Percentiles rank a stretch among this genome's conserved stretches.
Conservation (phyloP, 1,284 basidiomycete species). For the Clitocybe nebularis region DNA sequence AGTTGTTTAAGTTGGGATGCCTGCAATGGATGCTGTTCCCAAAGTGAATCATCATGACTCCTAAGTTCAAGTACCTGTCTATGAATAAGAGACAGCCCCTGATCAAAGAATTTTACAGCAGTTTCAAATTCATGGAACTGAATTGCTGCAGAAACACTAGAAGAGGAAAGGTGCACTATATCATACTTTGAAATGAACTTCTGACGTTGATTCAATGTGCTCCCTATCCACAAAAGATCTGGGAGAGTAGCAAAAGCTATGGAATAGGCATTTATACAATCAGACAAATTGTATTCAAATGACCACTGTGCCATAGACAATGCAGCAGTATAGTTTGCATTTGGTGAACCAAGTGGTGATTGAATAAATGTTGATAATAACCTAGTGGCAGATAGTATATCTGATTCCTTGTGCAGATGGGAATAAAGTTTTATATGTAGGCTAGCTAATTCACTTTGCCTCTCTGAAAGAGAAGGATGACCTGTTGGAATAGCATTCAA, state of each 20-base stretch:
- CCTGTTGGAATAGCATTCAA: not conserved
- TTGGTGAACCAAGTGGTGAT: not conserved
- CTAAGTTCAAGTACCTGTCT: constrained; percentile 7
- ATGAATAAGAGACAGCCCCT: constrained; percentile 8
- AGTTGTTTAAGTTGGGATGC: not conserved
- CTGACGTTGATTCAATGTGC: constrained; percentile 4
- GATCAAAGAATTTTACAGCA: constrained; percentile 10
- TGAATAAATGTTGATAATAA: too few relatives aligned
- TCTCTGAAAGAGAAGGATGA: not conserved
- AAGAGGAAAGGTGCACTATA: not conserved
- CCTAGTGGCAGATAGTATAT: too few relatives aligned
- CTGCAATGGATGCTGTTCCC: not conserved
- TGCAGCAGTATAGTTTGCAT: not conserved
- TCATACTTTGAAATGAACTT: constrained; percentile 1
- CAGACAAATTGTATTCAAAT: not conserved
- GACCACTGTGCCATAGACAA: not conserved
- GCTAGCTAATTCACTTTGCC: not conserved
- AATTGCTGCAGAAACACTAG: constrained; percentile 2
- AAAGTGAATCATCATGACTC: not conserved
- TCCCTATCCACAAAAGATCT: constrained; percentile 11
- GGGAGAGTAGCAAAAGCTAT: constrained; percentile 6
- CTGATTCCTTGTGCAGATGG: not conserved
- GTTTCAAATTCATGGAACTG: not conserved
- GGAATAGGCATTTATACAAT: constrained; percentile 3
- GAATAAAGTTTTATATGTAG: not conserved